Percentiles rank a stretch among this genome's conserved stretches.
These are phyloP conservation scores for Dicorynia guianensis DNA, from an alignment of 306 rosid genomes.

Conservation along the genomic window DNA sequence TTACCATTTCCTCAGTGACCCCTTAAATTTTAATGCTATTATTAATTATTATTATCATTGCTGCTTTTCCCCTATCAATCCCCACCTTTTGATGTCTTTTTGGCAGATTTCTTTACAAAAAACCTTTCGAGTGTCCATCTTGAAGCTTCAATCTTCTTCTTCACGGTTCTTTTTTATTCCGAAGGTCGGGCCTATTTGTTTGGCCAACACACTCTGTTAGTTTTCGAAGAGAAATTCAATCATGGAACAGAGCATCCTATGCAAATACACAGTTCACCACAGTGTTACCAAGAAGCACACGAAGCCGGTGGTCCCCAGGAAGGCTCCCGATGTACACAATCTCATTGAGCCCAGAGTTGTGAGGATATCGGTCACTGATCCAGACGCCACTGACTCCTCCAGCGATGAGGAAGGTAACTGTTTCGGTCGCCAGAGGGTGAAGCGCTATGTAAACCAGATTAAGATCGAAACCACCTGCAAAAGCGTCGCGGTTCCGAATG, in stretches of 20 bases:
- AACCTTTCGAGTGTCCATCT: constrained; percentile 18
- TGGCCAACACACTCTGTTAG: neutral
- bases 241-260: constrained; percentile 66
- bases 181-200: constrained; percentile 1
- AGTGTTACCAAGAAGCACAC: constrained; percentile 53
- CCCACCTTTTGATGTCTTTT: constrained; percentile 25
- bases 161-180: constrained; percentile 24
- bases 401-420: constrained; percentile 60
- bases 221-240: neutral
- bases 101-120: constrained; percentile 31
- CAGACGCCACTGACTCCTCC: constrained; percentile 80
- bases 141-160: constrained; percentile 29
- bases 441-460: constrained; percentile 62
- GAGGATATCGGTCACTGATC: constrained; percentile 63
- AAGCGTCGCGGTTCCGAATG: neutral
- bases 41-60: neutral
- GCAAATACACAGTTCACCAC: constrained; percentile 69
- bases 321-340: neutral
- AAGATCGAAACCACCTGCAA: constrained; percentile 43
- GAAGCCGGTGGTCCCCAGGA: constrained; percentile 10
- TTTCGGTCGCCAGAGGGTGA: constrained; percentile 45
- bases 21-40: neutral
- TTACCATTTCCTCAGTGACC: neutral
- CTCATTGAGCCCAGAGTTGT: constrained; percentile 40
- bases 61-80: neutral